A percentile compares a stretch with the other conserved stretches of the same genome.
phyloP scores from a whole-genome alignment of 257 asterid species.

The Pogostemon cablin region DNA sequence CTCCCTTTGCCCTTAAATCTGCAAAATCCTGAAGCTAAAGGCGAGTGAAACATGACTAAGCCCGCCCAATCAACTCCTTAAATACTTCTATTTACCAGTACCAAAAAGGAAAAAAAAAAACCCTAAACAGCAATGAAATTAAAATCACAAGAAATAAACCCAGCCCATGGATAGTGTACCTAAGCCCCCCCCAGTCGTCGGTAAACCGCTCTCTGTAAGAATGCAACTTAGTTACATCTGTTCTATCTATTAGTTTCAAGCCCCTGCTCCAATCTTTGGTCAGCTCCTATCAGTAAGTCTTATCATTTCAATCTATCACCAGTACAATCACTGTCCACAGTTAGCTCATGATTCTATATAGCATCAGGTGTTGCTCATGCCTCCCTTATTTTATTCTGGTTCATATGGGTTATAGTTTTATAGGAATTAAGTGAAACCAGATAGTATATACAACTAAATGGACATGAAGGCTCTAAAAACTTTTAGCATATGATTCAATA shows the following conservation, averaged over 20 bases:
- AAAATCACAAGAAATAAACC: too few species aligned
- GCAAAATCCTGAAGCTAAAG: too few species aligned
- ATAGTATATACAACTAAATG: not conserved
- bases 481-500: too few species aligned
- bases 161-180: too few species aligned
- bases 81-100: too few species aligned
- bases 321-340: not conserved
- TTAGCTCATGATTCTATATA: conserved; percentile 1
- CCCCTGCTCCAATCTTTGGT: conserved; percentile 5
- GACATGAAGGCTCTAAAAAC: too few species aligned
- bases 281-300: conserved; percentile 15
- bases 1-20: not conserved
- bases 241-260: conserved; percentile 12
- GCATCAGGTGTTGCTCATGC: conserved; percentile 24
- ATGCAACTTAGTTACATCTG: not conserved
- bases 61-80: too few species aligned
- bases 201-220: too few species aligned
- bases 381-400: conserved; percentile 15
- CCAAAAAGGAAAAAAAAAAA: too few species aligned
- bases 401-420: conserved; percentile 1
- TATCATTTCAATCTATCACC: not conserved
- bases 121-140: too few species aligned
- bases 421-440: not conserved
- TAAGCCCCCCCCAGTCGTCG: too few species aligned
- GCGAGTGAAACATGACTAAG: too few species aligned